phyloP scores from a whole-genome alignment of 2,329 filamentous ascomycete genomes.

The Cytospora leucostoma region DNA sequence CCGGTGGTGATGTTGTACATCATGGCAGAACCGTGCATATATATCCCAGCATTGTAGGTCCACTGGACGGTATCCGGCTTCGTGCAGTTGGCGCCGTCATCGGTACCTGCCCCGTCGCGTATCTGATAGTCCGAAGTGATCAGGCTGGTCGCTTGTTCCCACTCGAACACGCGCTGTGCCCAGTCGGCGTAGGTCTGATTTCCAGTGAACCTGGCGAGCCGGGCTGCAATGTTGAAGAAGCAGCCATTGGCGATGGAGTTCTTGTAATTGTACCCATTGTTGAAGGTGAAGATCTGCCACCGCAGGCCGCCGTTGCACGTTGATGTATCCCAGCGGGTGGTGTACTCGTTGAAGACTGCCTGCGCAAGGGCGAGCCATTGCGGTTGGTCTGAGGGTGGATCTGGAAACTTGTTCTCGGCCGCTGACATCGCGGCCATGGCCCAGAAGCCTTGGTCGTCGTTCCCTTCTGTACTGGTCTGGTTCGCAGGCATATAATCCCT shows the following conservation, averaged over 20 bases:
- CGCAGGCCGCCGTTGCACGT: slow-evolving; percentile 74
- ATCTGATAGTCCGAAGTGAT: slow-evolving; percentile 58
- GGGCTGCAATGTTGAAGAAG: slow-evolving; percentile 69
- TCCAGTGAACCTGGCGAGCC: slow-evolving; percentile 75
- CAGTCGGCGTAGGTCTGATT: slow-evolving; percentile 78
- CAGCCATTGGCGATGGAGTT: slow-evolving; percentile 70
- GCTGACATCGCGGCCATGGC: slow-evolving; percentile 79
- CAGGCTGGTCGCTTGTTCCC: slow-evolving; percentile 58
- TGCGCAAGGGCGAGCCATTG: slow-evolving; percentile 80
- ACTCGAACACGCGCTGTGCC: slow-evolving; percentile 71
- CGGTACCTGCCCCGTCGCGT: slow-evolving; percentile 56
- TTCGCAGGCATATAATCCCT: slow-evolving; percentile 68
- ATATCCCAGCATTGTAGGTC: slow-evolving; percentile 70
- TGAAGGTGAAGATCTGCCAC: slow-evolving; percentile 84
- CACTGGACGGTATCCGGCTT: slow-evolving; percentile 62
- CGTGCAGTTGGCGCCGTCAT: slow-evolving; percentile 47
- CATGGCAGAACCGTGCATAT: slow-evolving; percentile 61
- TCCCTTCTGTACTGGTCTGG: slow-evolving; percentile 63
- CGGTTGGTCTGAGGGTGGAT: slow-evolving; percentile 62
- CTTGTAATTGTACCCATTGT: slow-evolving; percentile 70
- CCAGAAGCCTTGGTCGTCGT: slow-evolving; percentile 84
- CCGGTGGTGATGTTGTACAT: slow-evolving; percentile 63
- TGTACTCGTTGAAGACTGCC: slow-evolving; percentile 79
- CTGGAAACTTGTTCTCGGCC: slow-evolving; percentile 73
- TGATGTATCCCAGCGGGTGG: slow-evolving; percentile 65